Conservation (phyloP, 2,329 filamentous ascomycete species). For the Ophiostoma pallidulum region DNA sequence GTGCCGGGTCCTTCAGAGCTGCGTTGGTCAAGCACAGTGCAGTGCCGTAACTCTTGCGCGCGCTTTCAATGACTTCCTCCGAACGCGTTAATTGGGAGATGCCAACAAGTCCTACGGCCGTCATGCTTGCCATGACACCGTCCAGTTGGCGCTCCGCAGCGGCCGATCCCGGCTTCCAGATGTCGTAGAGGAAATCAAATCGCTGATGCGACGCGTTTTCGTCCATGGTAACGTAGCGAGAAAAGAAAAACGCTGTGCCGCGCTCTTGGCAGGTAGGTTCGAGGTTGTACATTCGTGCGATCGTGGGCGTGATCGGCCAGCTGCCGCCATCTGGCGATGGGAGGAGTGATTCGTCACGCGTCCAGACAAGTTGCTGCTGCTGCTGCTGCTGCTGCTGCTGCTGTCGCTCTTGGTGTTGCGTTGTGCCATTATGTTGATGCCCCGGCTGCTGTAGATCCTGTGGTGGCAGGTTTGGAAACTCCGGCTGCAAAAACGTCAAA, state of each 20-base stretch:
- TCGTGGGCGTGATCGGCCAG: constrained; percentile 23
- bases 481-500: constrained; percentile 2
- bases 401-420: not conserved
- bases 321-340: constrained; percentile 26
- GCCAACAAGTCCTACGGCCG: constrained; percentile 44
- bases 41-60: constrained; percentile 41
- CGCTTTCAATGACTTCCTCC: constrained; percentile 34
- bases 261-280: constrained; percentile 31
- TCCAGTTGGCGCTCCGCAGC: constrained; percentile 29
- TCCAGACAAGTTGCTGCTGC: constrained; percentile 6
- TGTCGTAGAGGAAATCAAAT: constrained; percentile 43
- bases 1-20: constrained; percentile 35
- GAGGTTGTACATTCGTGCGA: constrained; percentile 24
- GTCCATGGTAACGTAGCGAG: constrained; percentile 39
- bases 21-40: constrained; percentile 42
- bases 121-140: constrained; percentile 42
- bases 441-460: not conserved
- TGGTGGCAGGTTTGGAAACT: not conserved
- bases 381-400: constrained; percentile 1
- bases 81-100: constrained; percentile 37
- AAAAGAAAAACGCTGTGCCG: constrained; percentile 41
- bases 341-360: constrained; percentile 22
- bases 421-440: too few relatives aligned
- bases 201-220: constrained; percentile 38
- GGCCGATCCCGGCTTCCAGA: constrained; percentile 38